Evolutionary conservation across 345 rosid species (phyloP), one percentile per base, ranked within the genome.

Genomic region (Ricinus communis): DNA sequence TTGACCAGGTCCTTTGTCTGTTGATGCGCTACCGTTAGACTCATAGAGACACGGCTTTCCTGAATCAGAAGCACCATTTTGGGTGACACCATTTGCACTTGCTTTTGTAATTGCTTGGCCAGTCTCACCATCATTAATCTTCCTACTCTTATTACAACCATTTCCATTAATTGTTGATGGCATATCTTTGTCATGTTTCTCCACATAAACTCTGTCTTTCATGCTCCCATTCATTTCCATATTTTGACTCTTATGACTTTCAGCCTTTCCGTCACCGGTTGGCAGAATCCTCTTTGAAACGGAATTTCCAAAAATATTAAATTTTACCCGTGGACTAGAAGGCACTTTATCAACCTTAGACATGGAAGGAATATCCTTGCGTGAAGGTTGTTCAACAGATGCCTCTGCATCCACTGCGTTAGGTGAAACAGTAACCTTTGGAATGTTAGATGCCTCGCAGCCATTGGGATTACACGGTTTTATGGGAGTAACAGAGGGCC

Each of bases 331-430:
- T 19, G 85, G 79, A 65, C 73, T 77, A 24, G 87, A 79, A 71
- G 87, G 82, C 59, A 80, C 83, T 80, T 85, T 92, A 80, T 82
- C 87, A 70, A 75, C 85, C 85, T 83, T 79, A 50, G 87, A 77
- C 66, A 75, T 47, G 65, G 81, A 61, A 46, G 79, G 66, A 53
- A 62, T 75, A 72, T 64, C 82, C 76, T 79, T 82, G 75, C 67
- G 70, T 31, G 79, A 72, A 46, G 86, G 76, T 40, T 63, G 83
- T 62, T 83, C 90, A 68, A 68, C 75, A 40, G 28, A 62, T 74
- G 75, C 77, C 66, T 84, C 85, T 71, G 71, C 30, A 56, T 70
- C 73, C 41, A 30, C 69, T 53, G 77, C 62, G 76, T 90, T 86
- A 30, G 72, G 62, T 24, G 85, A 78, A 36, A 72, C 72, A 59